Base-by-base conservation (phyloP, 1,139 yeast species). In the Spathaspora sp. region DNA sequence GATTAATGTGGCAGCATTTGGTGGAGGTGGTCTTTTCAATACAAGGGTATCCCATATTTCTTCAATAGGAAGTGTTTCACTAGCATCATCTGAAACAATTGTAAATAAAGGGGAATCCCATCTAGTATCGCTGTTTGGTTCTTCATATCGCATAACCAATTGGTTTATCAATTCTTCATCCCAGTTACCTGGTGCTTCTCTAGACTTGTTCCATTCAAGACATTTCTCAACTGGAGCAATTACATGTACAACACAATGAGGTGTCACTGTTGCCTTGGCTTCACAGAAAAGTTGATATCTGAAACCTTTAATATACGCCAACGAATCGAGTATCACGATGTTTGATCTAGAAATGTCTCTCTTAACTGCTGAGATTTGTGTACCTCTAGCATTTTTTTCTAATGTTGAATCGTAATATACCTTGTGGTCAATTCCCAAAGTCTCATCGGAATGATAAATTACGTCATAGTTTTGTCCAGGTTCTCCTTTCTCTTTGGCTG, bases 21-120 rank as follows among this genome's bases (percentile, higher is more conserved):
- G 91, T 20, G 84, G 82, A 31, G 75, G 81, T 1, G 89, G 81
- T 60, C 80, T 78, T 45, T 76, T 74, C 47, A 83, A 71, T 17
- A 85, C 86, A 17, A 89, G 62, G 0, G 85, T 79, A 47, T 81
- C 80, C 91, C 95, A 88, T 3, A 90, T 76, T 18, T 81, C 87
- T 4, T 84, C 85, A 10, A 81, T 65, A 0, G 91, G 89, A 11
- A 87, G 57, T 10, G 43, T 48, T 48, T 74, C 77, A 5, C 68
- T 63, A n/a, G 68, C 70, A 49, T 83, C 84, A 41, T 80, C 83
- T 39, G 82, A 78, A 2, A 84, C 78, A 1, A 89, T 65, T 0
- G 89, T 81, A 61, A 89, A 86, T 51, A 91, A 68, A 2, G 99
- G 99, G 4, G 96, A 82, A 61, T 93, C 99, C 99, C 99, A 93